These are phyloP conservation scores for Thalassia testudinum DNA, from an alignment of 116 monocot species.

Conservation along the genomic window DNA sequence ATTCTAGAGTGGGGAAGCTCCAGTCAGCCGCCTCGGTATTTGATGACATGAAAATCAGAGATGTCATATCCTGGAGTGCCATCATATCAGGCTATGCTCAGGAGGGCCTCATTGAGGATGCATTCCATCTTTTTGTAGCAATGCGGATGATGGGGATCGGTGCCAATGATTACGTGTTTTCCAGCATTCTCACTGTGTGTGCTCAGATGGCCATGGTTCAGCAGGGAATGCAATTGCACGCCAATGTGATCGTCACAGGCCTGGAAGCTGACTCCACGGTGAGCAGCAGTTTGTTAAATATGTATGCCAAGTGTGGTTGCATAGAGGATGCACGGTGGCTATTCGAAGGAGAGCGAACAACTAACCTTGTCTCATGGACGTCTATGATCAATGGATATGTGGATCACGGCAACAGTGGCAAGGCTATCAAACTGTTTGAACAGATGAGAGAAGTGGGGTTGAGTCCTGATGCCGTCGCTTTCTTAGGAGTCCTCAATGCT, in stretches of 20 bases:
- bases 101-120: constrained; percentile 26
- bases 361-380: constrained; percentile 68
- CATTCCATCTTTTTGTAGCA: constrained; percentile 28
- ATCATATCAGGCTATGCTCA: constrained; percentile 52
- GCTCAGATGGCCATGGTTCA: constrained; percentile 37
- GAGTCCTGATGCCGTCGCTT: constrained; percentile 39
- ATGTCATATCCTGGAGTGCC: constrained; percentile 72
- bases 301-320: constrained; percentile 77
- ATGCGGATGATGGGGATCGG: constrained; percentile 24
- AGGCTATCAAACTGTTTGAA: constrained; percentile 58
- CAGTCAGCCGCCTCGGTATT: constrained; percentile 29
- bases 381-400: constrained; percentile 84
- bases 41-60: constrained; percentile 23
- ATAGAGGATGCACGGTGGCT: constrained; percentile 30
- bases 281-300: constrained; percentile 45
- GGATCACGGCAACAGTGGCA: constrained; percentile 46
- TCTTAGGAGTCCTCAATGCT: constrained; percentile 64
- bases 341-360: constrained; percentile 11
- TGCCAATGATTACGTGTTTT: constrained; percentile 43
- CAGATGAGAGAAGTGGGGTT: constrained; percentile 27
- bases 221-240: constrained; percentile 52
- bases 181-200: constrained; percentile 59
- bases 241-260: constrained; percentile 18
- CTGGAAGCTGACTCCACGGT: constrained; percentile 36
- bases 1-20: constrained; percentile 27